Evolutionary conservation across 169 alveolate genomes (phyloP), one percentile per base, ranked within the genome.

Genomic region (Eimeria necatrix): DNA sequence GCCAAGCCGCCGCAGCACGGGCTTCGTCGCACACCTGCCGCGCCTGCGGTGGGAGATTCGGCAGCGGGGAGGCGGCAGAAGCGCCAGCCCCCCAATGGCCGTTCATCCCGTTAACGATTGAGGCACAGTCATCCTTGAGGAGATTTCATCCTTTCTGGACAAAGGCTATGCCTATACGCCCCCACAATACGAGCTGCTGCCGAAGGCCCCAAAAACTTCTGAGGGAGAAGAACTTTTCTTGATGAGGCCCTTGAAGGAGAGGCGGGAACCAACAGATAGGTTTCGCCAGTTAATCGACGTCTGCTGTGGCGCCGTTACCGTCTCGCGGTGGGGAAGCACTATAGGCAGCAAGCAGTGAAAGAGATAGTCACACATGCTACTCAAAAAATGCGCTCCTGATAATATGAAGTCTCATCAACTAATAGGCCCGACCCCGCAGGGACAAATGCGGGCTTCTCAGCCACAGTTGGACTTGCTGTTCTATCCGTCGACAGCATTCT

Each of bases 1-100:
- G 61, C 92, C 92, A 85, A 59, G 92, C 92, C 1, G 92, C 92
- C 14, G 92, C 92, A 4, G 92, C 92, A 20, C 92, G 92, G 8
- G 92, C 80, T 53, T 85, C 92, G 46, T 60, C 80, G 51, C 92
- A 85, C 76, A 85, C 46, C 80, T 26, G 46, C 61, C 64, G 76
- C 64, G 41, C 46, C n/a, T 60, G 59, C 9, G 46, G 64, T 14
- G 81, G 16, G 10, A 56, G 26, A 5, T 56, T 78, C 16, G 92
- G 64, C 9, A 16, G 48, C 5, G 92, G 71, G 92, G 92, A 0
- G 70, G 61, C 92, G 52, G 70, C 64, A 18, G 80, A 78, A 51
- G 61, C 61, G 4, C 92, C 92, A 53, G 8, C 80, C 76, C 92
- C 92, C 92, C 92, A 85, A 78, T 49, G 76, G 92, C 92, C 92